phyloP scores from a whole-genome alignment of 2,329 filamentous ascomycete genomes.

The Dendrostoma leiphaemia region DNA sequence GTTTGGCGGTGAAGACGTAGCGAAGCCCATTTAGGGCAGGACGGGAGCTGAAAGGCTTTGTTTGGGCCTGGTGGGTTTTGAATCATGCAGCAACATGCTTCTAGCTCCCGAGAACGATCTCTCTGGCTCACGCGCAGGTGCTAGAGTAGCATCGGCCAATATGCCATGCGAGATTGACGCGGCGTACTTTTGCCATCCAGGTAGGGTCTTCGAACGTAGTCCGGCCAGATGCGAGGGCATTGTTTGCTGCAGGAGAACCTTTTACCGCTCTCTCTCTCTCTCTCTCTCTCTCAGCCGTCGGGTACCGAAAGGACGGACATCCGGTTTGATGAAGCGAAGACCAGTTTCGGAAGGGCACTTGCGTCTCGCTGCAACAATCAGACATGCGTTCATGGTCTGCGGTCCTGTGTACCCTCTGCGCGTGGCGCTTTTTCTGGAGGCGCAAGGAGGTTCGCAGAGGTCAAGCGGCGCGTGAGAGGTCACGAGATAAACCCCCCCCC shows the following conservation, averaged over 20 bases:
- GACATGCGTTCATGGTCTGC: not conserved
- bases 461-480: too few relatives aligned
- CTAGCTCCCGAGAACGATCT: not conserved
- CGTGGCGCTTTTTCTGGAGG: too few relatives aligned
- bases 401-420: too few relatives aligned
- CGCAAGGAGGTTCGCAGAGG: too few relatives aligned
- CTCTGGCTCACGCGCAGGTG: not conserved
- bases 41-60: not conserved
- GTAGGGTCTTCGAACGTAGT: not conserved
- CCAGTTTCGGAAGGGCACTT: too few relatives aligned
- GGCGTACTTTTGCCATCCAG: not conserved
- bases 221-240: too few relatives aligned
- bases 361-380: not conserved
- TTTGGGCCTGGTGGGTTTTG: not conserved
- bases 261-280: too few relatives aligned
- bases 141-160: not conserved
- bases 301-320: not conserved
- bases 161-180: not conserved
- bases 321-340: too few relatives aligned
- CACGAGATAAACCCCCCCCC: too few relatives aligned
- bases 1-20: conserved; percentile 14
- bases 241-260: not conserved
- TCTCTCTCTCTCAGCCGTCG: not conserved
- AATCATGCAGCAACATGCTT: not conserved
- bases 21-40: conserved; percentile 1